These are phyloP conservation scores for Ascoidea tarda DNA, from an alignment of 805 yeast species.

Conservation along the genomic window DNA sequence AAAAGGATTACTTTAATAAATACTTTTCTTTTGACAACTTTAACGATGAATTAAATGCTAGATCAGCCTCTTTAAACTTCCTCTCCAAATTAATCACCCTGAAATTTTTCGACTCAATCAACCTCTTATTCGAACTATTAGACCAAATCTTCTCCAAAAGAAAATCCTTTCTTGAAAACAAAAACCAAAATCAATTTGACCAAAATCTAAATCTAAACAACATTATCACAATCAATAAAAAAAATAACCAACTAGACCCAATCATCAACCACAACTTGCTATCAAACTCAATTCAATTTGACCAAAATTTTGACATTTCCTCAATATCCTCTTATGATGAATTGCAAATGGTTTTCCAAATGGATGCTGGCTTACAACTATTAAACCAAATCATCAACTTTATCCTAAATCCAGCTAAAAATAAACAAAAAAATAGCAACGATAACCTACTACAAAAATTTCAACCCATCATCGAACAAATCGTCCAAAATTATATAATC, in stretches of 20 bases:
- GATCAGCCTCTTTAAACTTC: background rate
- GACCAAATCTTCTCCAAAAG: background rate
- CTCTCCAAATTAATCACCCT: background rate
- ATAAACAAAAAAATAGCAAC: too few species aligned
- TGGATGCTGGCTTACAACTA: slow-evolving; percentile 38
- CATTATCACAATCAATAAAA: background rate
- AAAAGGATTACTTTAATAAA: slow-evolving; percentile 35
- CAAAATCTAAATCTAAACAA: too few species aligned
- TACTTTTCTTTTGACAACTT: slow-evolving; percentile 20
- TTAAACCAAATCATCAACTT: slow-evolving; percentile 55
- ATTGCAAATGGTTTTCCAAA: slow-evolving; percentile 45
- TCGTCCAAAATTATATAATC: slow-evolving; percentile 13
- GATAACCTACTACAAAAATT: background rate
- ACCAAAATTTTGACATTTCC: slow-evolving; percentile 39
- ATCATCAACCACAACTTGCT: slow-evolving; percentile 40
- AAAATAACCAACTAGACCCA: slow-evolving; percentile 12
- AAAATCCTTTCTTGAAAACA: too few species aligned
- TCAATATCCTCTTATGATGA: slow-evolving; percentile 54
- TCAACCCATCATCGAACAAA: background rate
- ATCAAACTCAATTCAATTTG: slow-evolving; percentile 45
- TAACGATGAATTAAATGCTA: background rate
- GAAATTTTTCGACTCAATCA: background rate
- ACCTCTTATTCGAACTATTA: background rate
- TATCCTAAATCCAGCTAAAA: slow-evolving; percentile 26
- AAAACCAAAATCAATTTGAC: background rate